Conservation (phyloP, 2,329 filamentous ascomycete genomes). For the Claviceps sp. region DNA sequence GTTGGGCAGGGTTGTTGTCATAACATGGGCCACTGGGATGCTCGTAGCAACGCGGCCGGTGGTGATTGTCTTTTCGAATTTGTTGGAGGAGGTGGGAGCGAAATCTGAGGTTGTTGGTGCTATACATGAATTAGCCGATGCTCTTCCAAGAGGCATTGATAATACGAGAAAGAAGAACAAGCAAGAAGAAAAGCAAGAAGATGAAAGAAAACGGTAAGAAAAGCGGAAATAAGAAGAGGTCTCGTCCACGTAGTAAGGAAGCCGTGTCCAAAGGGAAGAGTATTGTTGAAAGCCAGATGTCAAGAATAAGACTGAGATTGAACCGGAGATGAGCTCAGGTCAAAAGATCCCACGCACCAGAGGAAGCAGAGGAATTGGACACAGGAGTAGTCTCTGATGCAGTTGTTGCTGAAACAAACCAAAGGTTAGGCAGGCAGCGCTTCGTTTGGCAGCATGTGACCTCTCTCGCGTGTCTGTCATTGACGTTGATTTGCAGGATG, state of each 20-base stretch:
- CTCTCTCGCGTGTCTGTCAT: neutral
- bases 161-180: neutral
- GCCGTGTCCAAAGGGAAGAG: neutral
- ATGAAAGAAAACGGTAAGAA: neutral
- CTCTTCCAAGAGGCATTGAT: neutral
- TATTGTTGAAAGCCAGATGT: neutral
- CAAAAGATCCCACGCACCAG: constrained; percentile 2
- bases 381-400: neutral
- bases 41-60: constrained; percentile 21
- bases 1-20: constrained; percentile 31
- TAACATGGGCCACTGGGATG: constrained; percentile 23
- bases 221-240: neutral
- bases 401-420: neutral
- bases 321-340: neutral
- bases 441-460: neutral
- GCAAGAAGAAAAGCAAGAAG: neutral
- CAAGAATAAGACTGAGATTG: neutral
- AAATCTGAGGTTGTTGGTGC: neutral
- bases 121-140: constrained; percentile 9
- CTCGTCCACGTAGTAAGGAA: neutral
- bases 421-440: neutral
- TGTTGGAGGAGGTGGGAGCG: constrained; percentile 8
- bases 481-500: neutral
- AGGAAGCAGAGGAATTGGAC: neutral
- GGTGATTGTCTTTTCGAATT: constrained; percentile 18